Conservation (phyloP, 768 basidiomycete species). For the Symmetrospora coprosmae region DNA sequence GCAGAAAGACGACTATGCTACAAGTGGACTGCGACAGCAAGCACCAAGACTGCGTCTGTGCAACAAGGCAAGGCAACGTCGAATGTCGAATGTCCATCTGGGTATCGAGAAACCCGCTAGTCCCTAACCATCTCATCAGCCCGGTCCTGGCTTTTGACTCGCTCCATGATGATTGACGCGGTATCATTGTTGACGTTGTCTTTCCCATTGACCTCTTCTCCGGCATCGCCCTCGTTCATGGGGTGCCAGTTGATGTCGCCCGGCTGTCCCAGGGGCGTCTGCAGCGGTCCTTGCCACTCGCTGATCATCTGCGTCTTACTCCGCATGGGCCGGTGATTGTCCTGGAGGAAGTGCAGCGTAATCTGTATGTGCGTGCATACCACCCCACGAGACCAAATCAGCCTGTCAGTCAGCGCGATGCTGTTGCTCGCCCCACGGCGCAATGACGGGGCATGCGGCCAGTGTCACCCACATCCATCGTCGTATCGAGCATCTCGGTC, state of each 20-base stretch:
- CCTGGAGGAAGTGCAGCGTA: not conserved
- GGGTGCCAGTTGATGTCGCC: constrained; percentile 16
- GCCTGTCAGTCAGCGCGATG: not conserved
- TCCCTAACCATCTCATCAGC: too few species aligned
- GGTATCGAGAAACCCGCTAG: too few species aligned
- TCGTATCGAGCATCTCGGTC: not conserved
- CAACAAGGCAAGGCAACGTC: too few species aligned
- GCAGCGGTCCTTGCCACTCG: constrained; percentile 12
- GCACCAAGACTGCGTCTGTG: too few species aligned
- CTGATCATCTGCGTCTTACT: constrained; percentile 1
- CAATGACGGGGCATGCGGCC: too few species aligned
- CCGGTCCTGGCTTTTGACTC: too few species aligned
- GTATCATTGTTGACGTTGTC: not conserved
- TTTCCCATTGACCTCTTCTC: not conserved
- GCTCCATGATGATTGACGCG: too few species aligned
- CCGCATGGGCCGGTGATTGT: not conserved
- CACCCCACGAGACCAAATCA: not conserved
- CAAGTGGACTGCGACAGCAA: too few species aligned
- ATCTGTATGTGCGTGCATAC: not conserved
- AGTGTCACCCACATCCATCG: constrained; percentile 12
- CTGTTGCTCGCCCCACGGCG: too few species aligned
- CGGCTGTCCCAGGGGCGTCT: constrained; percentile 8
- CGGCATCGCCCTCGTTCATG: not conserved
- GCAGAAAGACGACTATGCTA: too few species aligned
- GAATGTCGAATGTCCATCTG: too few species aligned